These are phyloP conservation scores for Exophiala dermatitidis DNA, from an alignment of 2,329 filamentous ascomycete species.

Conservation along the genomic window DNA sequence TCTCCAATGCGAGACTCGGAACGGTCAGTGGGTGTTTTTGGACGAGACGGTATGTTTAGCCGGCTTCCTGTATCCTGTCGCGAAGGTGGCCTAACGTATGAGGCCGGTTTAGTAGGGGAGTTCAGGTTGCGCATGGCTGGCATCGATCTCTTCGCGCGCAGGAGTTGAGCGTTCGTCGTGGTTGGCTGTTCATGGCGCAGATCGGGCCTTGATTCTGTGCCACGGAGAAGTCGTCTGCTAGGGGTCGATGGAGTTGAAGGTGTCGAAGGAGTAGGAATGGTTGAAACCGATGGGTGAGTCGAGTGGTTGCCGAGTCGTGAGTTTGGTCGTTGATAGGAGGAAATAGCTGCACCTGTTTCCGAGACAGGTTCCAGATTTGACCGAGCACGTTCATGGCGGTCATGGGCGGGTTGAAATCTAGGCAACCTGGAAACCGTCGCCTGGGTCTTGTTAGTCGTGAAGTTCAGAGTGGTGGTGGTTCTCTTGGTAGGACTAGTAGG, in stretches of 20 bases:
- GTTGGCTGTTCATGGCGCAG: slow-evolving; percentile 41
- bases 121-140: slow-evolving; percentile 48
- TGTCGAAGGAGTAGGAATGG: slow-evolving; percentile 54
- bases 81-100: slow-evolving; percentile 35
- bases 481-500: slow-evolving; percentile 55
- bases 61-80: slow-evolving; percentile 34
- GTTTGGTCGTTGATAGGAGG: slow-evolving; percentile 55
- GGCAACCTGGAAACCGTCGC: slow-evolving; percentile 64
- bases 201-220: slow-evolving; percentile 33
- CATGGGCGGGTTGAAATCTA: slow-evolving; percentile 50
- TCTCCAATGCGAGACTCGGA: slow-evolving; percentile 33
- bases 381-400: slow-evolving; percentile 60
- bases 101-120: slow-evolving; percentile 29
- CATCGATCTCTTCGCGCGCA: slow-evolving; percentile 56
- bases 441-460: slow-evolving; percentile 67
- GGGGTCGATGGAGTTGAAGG: slow-evolving; percentile 54
- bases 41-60: slow-evolving; percentile 40
- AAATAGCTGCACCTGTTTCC: slow-evolving; percentile 70
- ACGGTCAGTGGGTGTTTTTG: slow-evolving; percentile 63
- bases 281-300: slow-evolving; percentile 58
- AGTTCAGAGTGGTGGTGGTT: slow-evolving; percentile 78
- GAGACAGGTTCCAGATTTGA: slow-evolving; percentile 87
- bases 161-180: slow-evolving; percentile 47
- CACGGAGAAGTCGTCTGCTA: slow-evolving; percentile 52
- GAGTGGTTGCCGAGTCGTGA: slow-evolving; percentile 61